Base-by-base conservation (phyloP, 257 asterid genomes). In the Solanum piurae region DNA sequence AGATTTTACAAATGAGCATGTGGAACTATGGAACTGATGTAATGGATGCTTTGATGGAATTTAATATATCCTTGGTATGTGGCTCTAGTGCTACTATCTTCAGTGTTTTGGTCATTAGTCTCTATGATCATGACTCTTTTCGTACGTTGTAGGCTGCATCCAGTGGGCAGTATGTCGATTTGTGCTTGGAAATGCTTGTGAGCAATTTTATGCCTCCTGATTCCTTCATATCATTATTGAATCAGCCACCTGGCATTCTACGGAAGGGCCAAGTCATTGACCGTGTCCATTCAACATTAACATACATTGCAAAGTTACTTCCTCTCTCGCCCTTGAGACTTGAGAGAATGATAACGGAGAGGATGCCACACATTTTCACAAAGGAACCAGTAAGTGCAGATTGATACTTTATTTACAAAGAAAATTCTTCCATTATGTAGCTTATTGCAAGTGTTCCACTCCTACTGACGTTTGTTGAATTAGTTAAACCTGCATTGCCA, bases 1-100 rank as follows among this genome's bases (percentile, higher is more conserved):
- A 97, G 99, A 91, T 96, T 85, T 86, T 91, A 86, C 91, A 94
- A 46, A 96, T 95, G 98, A 92, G 95, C 88, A 58, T 97, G 87
- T 97, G 99, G 99, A 86, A 97, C 88, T 97, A 93, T 89, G 93
- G 93, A 79, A 92, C 94, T 64, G 95, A 92, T 87, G 99, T 95
- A 83, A 94, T 95, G 96, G 98, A 97, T 89, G 98, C 97, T 12
- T 87, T 96, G 93, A 88, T 91, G 75, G 98, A 91, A 49, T 93
- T 97, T 86, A 71, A 96, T 36, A 86, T 90, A 87, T 90, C 96
- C 73, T 86, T 97, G 99, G 99, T 97, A 96, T 73, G 91, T 64
- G 10, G 11, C 58, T 60, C 42, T 62, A 85, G 34, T 83, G 85
- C 76, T 73, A 36, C 83, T 88, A 66, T 72, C 86, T 89, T 16